A percentile compares a stretch with the other conserved stretches of the same genome.
These are phyloP conservation scores for Sclerospora graminicola DNA, from an alignment of 352 stramenopile genomes.

Conservation along the genomic window DNA sequence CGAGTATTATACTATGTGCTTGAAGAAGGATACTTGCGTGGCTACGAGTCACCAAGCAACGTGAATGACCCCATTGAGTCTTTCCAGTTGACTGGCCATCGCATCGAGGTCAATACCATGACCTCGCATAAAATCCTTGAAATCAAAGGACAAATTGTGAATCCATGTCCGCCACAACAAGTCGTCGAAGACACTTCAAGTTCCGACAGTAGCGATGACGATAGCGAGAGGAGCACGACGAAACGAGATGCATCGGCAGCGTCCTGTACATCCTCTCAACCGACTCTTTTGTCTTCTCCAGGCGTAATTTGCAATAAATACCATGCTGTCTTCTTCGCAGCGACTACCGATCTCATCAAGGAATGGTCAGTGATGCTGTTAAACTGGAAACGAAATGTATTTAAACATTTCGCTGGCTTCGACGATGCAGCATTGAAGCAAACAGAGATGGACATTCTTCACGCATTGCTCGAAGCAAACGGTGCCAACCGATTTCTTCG, in stretches of 20 bases:
- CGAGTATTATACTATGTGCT: conserved; percentile 56
- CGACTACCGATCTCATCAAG: conserved; percentile 37
- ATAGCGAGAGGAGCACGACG: not conserved
- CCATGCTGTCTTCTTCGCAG: conserved; percentile 41
- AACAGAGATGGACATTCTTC: conserved; percentile 21
- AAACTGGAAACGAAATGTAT: conserved; percentile 70
- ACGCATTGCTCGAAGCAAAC: conserved; percentile 22
- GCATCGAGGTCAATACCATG: conserved; percentile 51
- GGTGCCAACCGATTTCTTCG: conserved; percentile 19
- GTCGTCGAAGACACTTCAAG: conserved; percentile 15
- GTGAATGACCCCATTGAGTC: conserved; percentile 32
- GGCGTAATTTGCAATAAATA: conserved; percentile 8
- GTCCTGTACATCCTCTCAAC: conserved; percentile 1
- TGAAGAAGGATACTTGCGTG: conserved; percentile 48
- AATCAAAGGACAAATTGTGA: conserved; percentile 22
- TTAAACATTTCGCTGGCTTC: conserved; percentile 11
- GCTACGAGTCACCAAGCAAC: conserved; percentile 31
- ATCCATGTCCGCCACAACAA: conserved; percentile 7
- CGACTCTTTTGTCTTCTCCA: not conserved
- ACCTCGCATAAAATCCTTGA: conserved; percentile 57
- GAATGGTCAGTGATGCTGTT: conserved; percentile 41
- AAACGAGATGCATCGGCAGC: not conserved
- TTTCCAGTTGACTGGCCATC: conserved; percentile 48
- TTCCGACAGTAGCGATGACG: conserved; percentile 23
- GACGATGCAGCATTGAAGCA: conserved; percentile 8